Evolutionary conservation across 2,329 filamentous ascomycete species (phyloP), one percentile per base, ranked within the genome.

Genomic region (Trichoderma sp.): DNA sequence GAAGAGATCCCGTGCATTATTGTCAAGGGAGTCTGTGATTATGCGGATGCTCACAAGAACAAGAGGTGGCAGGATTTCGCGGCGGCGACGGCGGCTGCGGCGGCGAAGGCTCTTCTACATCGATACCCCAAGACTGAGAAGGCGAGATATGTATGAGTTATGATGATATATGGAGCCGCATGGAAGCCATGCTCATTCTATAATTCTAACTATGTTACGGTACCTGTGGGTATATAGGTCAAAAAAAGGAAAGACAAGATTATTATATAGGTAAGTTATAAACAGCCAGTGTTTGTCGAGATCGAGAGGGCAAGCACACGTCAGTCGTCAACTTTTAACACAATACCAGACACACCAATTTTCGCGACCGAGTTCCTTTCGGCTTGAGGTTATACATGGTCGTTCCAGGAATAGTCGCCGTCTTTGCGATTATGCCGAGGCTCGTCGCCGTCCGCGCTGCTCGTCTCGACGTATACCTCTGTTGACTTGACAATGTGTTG

Each of bases 21-120:
- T 0, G 74, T 80, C 51, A 76, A 77, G 44, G 76, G 77, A 3
- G 75, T 77, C 0, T 77, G 74, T 50, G 75, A 79, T 69, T 80
- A 79, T 65, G 74, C 76, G 0, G 78, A 80, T 65, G 73, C 74
- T 44, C 78, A 80, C 68, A 78, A 79, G 68, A 74, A 71, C 47
- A 75, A 77, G 39, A 65, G 47, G 7, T 79, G 75, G 76, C 76
- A 79, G 51, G 48, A 65, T 5, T 79, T 76, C 70, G 77, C 77
- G 3, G 74, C 78, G 2, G 74, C 73, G 0, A 74, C 71, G 1
- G 77, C 77, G 4, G 77, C 78, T n/a, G 39, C 66, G 5, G 59
- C 59, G 41, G 41, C 63, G 17, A 68, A 66, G 19, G 67, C 67
- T 19, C 24, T 67, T 7, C 34, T 68, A 21, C 41, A 63, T 9